Base-by-base conservation (phyloP, 2,329 filamentous ascomycete species). In the Fusarium caatingaense region DNA sequence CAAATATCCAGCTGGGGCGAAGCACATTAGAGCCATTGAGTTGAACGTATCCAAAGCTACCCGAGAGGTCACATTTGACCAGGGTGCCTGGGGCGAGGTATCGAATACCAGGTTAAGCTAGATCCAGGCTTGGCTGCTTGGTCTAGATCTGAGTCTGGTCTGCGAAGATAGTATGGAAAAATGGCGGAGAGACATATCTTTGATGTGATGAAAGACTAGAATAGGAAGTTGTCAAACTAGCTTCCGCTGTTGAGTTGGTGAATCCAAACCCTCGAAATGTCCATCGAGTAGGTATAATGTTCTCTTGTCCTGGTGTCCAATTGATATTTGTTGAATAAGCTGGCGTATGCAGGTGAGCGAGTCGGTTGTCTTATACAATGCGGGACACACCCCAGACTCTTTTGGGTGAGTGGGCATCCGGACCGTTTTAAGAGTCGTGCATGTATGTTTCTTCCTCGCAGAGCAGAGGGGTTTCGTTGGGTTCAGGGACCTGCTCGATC, bases 1-100 rank as follows among this genome's bases (percentile, higher is more conserved):
- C 66, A 60, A 28, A 62, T 68, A 58, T 54, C 56, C 56, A 66
- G 27, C 55, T 65, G 48, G 53, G 63, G 66, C 69, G 64, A 64
- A 70, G 66, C 27, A 56, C 48, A 49, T 55, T 32, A 30, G 34
- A 41, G 32, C 69, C 23, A 49, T 34, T 23, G 42, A 49, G 30
- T 27, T 28, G 30, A 15, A 16, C 37, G 27, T 57, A 55, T 64
- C 41, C 20, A 27, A 28, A 60, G 40, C 40, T 20, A 34, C 21
- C 16, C 20, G 12, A 41, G 44, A 56, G 44, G 57, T 60, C 34
- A 57, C 44, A 68, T 48, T 37, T 57, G 40, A 34, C 55, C 32
- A 41, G 60, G 47, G 54, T 34, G 34, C 15, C 42, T 56, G 56
- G 56, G 63, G 57, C 60, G 56, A 56, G 44, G 54, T 64, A 46